Conservation (phyloP, 2,329 filamentous ascomycete genomes). For the Sodiomyces alkalinus region DNA sequence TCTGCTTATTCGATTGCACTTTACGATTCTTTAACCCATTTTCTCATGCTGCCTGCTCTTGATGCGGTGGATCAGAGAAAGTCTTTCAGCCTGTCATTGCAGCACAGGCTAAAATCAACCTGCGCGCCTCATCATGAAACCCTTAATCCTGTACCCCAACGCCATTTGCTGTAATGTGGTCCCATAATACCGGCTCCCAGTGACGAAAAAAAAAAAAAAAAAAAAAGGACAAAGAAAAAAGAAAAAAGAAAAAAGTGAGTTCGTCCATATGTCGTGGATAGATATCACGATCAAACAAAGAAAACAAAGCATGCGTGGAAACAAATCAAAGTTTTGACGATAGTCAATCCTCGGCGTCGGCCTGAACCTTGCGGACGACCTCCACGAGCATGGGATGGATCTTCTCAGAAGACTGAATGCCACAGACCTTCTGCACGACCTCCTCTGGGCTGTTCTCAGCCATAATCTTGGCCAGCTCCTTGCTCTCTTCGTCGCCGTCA, state of each 20-base stretch:
- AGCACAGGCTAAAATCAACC: no score
- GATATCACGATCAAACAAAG: neutral
- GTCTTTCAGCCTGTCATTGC: no score
- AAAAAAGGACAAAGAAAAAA: conserved; percentile 1
- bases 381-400: conserved; percentile 62
- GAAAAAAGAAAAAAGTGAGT: no score
- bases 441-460: conserved; percentile 56
- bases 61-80: no score
- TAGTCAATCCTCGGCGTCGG: conserved; percentile 34
- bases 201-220: conserved; percentile 1
- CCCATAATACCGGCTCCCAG: no score
- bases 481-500: conserved; percentile 78
- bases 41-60: neutral
- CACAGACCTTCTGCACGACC: conserved; percentile 68
- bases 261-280: no score
- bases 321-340: conserved; percentile 3
- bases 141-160: conserved; percentile 1
- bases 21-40: no score
- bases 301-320: neutral
- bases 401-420: conserved; percentile 60
- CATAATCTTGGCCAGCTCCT: conserved; percentile 74
- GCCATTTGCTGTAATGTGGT: no score
- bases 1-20: no score
- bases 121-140: no score
- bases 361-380: conserved; percentile 73